Conservation (phyloP, 352 stramenopile species). For the Pythium insidiosum region DNA sequence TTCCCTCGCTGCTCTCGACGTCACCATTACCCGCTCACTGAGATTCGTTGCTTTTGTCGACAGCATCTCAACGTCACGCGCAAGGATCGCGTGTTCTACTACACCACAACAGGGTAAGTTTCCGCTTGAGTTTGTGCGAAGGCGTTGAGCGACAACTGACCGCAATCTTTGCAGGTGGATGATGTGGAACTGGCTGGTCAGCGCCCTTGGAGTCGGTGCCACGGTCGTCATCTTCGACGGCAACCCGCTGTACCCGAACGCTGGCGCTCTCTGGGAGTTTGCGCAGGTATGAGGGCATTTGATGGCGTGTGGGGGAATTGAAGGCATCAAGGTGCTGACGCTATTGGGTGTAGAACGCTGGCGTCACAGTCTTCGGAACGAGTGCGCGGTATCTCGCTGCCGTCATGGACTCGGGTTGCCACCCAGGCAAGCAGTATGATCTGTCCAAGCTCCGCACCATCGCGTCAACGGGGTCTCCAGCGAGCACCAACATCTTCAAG, state of each 20-base stretch:
- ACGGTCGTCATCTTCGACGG: slow-evolving; percentile 76
- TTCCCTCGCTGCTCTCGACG: too few relatives aligned
- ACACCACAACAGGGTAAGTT: slow-evolving; percentile 60
- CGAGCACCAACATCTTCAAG: slow-evolving; percentile 74
- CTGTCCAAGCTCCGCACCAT: slow-evolving; percentile 60
- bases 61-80: slow-evolving; percentile 61
- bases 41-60: too few relatives aligned
- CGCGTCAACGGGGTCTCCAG: slow-evolving; percentile 63
- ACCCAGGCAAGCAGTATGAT: slow-evolving; percentile 50
- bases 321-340: too few relatives aligned
- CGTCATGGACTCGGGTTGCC: slow-evolving; percentile 62
- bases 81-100: slow-evolving; percentile 71
- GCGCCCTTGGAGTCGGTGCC: slow-evolving; percentile 51
- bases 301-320: too few relatives aligned
- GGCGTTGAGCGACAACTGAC: too few relatives aligned
- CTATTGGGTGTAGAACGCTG: slow-evolving; percentile 30
- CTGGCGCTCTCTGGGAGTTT: slow-evolving; percentile 46
- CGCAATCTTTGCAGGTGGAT: slow-evolving; percentile 36
- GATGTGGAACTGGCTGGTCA: slow-evolving; percentile 88
- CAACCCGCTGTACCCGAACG: slow-evolving; percentile 58
- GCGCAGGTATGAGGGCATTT: slow-evolving; percentile 39
- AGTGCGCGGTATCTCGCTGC: slow-evolving; percentile 67
- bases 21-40: too few relatives aligned
- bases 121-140: slow-evolving; percentile 1
- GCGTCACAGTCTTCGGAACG: slow-evolving; percentile 63